Percentiles rank a stretch among this genome's conserved stretches.
Evolutionary conservation across 495 filamentous ascomycete genomes (phyloP).

Genomic region (Penicillium cinerascens): DNA sequence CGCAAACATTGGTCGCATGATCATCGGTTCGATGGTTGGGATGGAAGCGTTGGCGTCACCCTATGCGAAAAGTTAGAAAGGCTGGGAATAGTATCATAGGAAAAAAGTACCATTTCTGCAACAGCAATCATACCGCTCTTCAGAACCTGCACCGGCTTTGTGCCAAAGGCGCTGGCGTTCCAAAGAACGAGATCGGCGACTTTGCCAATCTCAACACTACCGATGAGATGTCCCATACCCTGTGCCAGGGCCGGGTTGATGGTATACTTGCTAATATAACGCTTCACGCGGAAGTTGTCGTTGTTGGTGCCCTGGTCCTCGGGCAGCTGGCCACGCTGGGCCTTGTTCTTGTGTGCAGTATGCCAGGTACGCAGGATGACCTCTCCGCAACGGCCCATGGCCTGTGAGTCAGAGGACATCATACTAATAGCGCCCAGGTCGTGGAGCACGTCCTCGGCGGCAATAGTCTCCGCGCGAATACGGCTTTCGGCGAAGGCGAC

Average conservation of each 20-base stretch:
- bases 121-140: constrained; percentile 89
- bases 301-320: constrained; percentile 80
- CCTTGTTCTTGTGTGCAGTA: constrained; percentile 96
- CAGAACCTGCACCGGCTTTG: constrained; percentile 77
- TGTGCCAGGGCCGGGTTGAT: constrained; percentile 94
- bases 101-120: constrained; percentile 71
- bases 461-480: constrained; percentile 94
- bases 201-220: constrained; percentile 85
- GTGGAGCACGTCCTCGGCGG: constrained; percentile 94
- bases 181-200: constrained; percentile 89
- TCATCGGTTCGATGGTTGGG: constrained; percentile 82
- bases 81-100: background rate
- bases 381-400: constrained; percentile 96
- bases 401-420: constrained; percentile 97
- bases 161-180: constrained; percentile 81
- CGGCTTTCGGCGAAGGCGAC: constrained; percentile 94
- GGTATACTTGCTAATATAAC: constrained; percentile 96
- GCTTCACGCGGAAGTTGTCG: constrained; percentile 90
- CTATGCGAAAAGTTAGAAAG: constrained; percentile 35
- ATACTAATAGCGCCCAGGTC: constrained; percentile 95
- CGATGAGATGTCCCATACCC: constrained; percentile 87
- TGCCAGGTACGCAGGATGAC: constrained; percentile 96
- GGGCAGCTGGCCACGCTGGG: constrained; percentile 70
- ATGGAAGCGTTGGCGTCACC: constrained; percentile 94
- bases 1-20: constrained; percentile 86